Evolutionary conservation across 306 rosid species (phyloP), one percentile per base, ranked within the genome.

Genomic region (Lotus japonicus): DNA sequence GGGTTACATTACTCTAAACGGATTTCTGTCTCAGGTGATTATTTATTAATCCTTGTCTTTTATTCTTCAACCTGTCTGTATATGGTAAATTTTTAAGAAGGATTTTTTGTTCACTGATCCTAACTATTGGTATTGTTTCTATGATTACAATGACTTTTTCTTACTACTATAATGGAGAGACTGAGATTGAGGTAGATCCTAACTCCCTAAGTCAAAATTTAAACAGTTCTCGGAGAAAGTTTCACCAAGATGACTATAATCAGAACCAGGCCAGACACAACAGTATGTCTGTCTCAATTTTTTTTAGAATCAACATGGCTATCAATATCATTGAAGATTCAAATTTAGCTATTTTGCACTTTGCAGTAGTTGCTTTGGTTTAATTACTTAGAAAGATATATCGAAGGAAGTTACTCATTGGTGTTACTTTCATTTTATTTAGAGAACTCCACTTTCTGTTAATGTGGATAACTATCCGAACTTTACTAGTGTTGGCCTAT

Each of bases 1-100:
- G 74, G 97, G 96, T 76, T 78, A 83, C 80, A 52, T 86, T 58
- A 60, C 98, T 58, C 84, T 87, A 17, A 73, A 72, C 44, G 97
- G 91, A 16, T 92, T 86, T 84, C 73, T 87, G 23, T 86, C 96
- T 39, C 82, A 88, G 94, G 96, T 92, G 76, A 45, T 31, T 64
- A 54, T 54, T 71, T 79, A 70, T 42, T 36, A 60, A 53, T 53
- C 64, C 53, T 49, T 53, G 18, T 44, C 41, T 4, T 66, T 58
- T 46, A 41, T 79, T 79, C 78, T 67, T 74, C 26, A 66, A 51
- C 48, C 46, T 65, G 45, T 42, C 31, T 18, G 35, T 39, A 10
- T 17, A 50, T 35, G 64, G 58, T 55, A 71, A 41, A 26, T 38
- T 16, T 57, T 11, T 14, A 12, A 62, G 23, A 9, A 21, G 13